These are phyloP conservation scores for Colletotrichum euphorbiae DNA, from an alignment of 2,329 filamentous ascomycete species.

Conservation along the genomic window DNA sequence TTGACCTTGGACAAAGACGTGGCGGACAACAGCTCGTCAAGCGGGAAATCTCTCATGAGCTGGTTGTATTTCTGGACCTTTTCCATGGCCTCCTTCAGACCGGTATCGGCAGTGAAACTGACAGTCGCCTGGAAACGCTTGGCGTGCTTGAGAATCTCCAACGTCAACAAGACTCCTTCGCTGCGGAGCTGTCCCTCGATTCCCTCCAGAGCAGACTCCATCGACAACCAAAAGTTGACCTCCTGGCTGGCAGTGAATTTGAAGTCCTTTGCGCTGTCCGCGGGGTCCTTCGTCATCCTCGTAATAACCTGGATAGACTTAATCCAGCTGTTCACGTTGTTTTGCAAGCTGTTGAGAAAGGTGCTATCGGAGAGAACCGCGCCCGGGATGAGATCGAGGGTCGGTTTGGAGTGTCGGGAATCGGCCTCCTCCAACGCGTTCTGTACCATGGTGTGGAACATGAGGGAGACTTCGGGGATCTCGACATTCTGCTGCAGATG, in stretches of 20 bases:
- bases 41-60: slow-evolving; percentile 96
- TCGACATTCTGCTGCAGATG: slow-evolving; percentile 98
- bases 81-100: slow-evolving; percentile 94
- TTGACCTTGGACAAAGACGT: slow-evolving; percentile 89
- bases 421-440: slow-evolving; percentile 83
- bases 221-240: slow-evolving; percentile 98
- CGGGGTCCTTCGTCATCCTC: slow-evolving; percentile 88
- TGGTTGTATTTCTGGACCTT: slow-evolving; percentile 99
- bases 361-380: slow-evolving; percentile 86
- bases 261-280: slow-evolving; percentile 65
- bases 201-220: slow-evolving; percentile 92
- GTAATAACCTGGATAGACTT: slow-evolving; percentile 98
- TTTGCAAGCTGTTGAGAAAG: slow-evolving; percentile 93
- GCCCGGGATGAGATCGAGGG: slow-evolving; percentile 81
- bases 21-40: slow-evolving; percentile 93
- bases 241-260: slow-evolving; percentile 87
- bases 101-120: slow-evolving; percentile 96
- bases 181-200: slow-evolving; percentile 91
- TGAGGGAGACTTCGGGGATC: slow-evolving; percentile 90
- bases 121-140: slow-evolving; percentile 98
- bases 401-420: slow-evolving; percentile 73
- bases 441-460: slow-evolving; percentile 90
- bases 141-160: slow-evolving; percentile 95
- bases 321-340: slow-evolving; percentile 97
- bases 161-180: slow-evolving; percentile 88